phyloP scores from a whole-genome alignment of 2,329 filamentous ascomycete species.

The Chaetomiaceae sp. region DNA sequence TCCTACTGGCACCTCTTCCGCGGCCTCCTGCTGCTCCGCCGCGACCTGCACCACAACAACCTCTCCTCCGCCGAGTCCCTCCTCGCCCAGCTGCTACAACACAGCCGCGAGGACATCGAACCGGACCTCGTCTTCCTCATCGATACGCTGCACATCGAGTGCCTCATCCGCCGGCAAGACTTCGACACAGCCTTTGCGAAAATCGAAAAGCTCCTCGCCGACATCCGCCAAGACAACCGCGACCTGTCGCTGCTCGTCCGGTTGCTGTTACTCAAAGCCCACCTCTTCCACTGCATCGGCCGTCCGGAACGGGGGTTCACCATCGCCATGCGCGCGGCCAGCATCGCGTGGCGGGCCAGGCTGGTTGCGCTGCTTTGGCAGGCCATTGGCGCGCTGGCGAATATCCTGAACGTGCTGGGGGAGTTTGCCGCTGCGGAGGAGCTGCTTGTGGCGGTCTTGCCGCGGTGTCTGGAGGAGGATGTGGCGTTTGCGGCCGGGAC shows the following conservation, averaged over 20 bases:
- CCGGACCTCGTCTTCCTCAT: constrained; percentile 49
- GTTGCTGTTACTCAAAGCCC: constrained; percentile 68
- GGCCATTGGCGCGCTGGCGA: constrained; percentile 61
- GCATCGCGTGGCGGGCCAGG: constrained; percentile 65
- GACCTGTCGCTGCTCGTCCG: constrained; percentile 64
- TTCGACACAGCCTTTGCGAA: constrained; percentile 45
- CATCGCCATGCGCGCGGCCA: constrained; percentile 69
- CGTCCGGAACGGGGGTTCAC: constrained; percentile 73
- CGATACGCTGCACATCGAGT: constrained; percentile 50
- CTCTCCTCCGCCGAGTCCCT: constrained; percentile 48
- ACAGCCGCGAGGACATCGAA: constrained; percentile 36
- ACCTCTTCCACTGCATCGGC: constrained; percentile 63
- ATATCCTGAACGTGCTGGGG: constrained; percentile 63
- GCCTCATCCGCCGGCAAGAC: constrained; percentile 45
- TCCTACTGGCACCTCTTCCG: constrained; percentile 68
- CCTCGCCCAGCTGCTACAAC: constrained; percentile 50
- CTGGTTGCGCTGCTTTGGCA: constrained; percentile 69
- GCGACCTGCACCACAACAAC: constrained; percentile 55
- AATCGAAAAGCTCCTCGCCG: constrained; percentile 42
- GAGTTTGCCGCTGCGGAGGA: constrained; percentile 65
- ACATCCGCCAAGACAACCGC: constrained; percentile 42
- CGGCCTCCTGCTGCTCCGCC: constrained; percentile 60
- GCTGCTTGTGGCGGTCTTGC: constrained; percentile 65
- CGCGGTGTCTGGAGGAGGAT: constrained; percentile 70
- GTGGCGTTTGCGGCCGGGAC: constrained; percentile 58